phyloP scores from a whole-genome alignment of 148 eudicot genomes.

The Diospyros kaki region DNA sequence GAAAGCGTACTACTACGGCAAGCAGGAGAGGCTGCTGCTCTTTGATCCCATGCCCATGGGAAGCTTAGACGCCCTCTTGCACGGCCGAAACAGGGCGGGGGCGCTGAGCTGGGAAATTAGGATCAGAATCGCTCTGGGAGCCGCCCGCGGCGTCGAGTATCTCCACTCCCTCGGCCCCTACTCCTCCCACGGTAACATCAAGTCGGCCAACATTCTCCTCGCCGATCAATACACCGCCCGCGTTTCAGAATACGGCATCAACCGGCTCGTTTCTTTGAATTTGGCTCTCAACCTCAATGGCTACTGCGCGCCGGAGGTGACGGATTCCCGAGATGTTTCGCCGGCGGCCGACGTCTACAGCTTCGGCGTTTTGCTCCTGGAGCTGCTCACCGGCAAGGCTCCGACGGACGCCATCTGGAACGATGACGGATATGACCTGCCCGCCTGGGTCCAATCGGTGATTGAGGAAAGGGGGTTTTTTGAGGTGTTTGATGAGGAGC shows the following conservation, averaged over 20 bases:
- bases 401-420: background rate
- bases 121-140: slow-evolving; percentile 21
- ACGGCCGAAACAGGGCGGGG: slow-evolving; percentile 30
- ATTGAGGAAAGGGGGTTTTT: slow-evolving; percentile 8
- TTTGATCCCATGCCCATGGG: slow-evolving; percentile 35
- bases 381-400: slow-evolving; percentile 22
- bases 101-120: slow-evolving; percentile 22
- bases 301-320: slow-evolving; percentile 34
- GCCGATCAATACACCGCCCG: background rate
- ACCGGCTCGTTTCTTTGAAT: slow-evolving; percentile 8
- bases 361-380: slow-evolving; percentile 35
- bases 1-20: slow-evolving; percentile 32
- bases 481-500: slow-evolving; percentile 22
- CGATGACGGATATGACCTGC: slow-evolving; percentile 19
- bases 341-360: slow-evolving; percentile 36
- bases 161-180: slow-evolving; percentile 27
- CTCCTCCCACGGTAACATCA: slow-evolving; percentile 21
- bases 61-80: slow-evolving; percentile 33
- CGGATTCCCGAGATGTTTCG: slow-evolving; percentile 8
- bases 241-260: slow-evolving; percentile 14
- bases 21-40: slow-evolving; percentile 39
- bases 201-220: slow-evolving; percentile 27
- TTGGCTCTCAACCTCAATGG: background rate
- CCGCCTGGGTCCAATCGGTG: slow-evolving; percentile 20
- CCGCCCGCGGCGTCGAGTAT: slow-evolving; percentile 22